These are phyloP conservation scores for Dianthus caryophyllus DNA, from an alignment of 148 eudicot genomes.

Conservation along the genomic window DNA sequence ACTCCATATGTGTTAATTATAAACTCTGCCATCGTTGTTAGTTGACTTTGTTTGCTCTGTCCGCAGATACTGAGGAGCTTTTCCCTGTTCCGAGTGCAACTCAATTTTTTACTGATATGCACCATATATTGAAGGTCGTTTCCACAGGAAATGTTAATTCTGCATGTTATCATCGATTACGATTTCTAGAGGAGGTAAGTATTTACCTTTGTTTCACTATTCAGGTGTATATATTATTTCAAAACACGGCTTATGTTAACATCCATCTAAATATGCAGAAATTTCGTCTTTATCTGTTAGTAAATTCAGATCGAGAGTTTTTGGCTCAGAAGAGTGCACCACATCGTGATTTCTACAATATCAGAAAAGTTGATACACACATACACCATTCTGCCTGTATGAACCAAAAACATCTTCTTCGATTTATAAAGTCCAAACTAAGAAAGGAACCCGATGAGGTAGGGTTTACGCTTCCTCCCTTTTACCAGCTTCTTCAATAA, in stretches of 20 bases:
- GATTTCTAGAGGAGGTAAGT: constrained; percentile 69
- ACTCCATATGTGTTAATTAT: too few species aligned
- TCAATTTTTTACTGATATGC: constrained; percentile 68
- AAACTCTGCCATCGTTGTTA: neutral
- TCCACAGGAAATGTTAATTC: constrained; percentile 66
- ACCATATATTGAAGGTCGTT: constrained; percentile 51
- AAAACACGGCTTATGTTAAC: constrained; percentile 28
- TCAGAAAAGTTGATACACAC: constrained; percentile 82
- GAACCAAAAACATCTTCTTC: constrained; percentile 86
- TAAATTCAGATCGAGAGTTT: constrained; percentile 77
- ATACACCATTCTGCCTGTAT: constrained; percentile 91
- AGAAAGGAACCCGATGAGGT: constrained; percentile 85
- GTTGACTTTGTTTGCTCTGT: constrained; percentile 1
- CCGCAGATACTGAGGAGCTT: constrained; percentile 50
- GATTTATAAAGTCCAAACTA: constrained; percentile 71
- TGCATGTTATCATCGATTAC: constrained; percentile 61
- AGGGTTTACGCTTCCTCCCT: neutral
- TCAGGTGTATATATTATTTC: constrained; percentile 11
- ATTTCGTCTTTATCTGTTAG: constrained; percentile 81
- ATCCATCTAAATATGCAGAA: constrained; percentile 49
- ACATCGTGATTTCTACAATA: constrained; percentile 81
- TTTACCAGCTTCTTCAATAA: neutral
- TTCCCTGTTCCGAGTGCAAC: constrained; percentile 73
- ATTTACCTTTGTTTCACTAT: neutral
- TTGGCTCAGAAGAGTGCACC: constrained; percentile 79